Percentiles rank a stretch among this genome's conserved stretches.
phyloP scores from a whole-genome alignment of 371 early-diverging fungal species.

The Mortierella sp. region DNA sequence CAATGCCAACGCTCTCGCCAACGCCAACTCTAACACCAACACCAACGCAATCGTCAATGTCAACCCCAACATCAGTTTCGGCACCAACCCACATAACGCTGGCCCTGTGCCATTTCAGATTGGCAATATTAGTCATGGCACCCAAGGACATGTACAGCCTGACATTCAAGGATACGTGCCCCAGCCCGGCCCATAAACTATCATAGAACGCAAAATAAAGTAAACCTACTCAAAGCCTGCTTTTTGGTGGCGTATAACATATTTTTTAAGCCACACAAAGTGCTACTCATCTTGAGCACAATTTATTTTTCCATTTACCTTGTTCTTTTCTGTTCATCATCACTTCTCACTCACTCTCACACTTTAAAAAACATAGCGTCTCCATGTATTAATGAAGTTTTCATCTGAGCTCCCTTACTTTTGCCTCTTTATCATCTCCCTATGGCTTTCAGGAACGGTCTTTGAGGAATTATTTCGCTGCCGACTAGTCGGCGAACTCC shows the following conservation, averaged over 20 bases:
- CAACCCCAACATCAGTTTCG: too few species aligned
- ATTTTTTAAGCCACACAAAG: background rate
- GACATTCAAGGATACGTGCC: background rate
- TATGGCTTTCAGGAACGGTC: conserved; percentile 35
- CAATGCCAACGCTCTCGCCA: background rate
- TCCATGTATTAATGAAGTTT: conserved; percentile 21
- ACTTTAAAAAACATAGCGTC: background rate
- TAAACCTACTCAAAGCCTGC: background rate
- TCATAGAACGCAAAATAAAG: background rate
- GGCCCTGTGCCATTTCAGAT: background rate
- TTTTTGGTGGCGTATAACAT: background rate
- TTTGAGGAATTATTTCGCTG: conserved; percentile 31
- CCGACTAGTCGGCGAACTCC: conserved; percentile 42
- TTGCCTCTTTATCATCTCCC: conserved; percentile 34
- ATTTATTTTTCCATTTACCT: background rate
- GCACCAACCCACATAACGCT: background rate
- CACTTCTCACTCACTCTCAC: background rate
- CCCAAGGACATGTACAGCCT: background rate
- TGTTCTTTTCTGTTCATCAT: background rate
- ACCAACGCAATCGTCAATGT: background rate
- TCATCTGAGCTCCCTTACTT: conserved; percentile 23
- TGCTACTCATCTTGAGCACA: background rate
- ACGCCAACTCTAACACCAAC: background rate
- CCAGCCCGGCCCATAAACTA: background rate
- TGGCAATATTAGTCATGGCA: background rate